Evolutionary conservation across 257 asterid species (phyloP).

Genomic region (Solanum neorickii): DNA sequence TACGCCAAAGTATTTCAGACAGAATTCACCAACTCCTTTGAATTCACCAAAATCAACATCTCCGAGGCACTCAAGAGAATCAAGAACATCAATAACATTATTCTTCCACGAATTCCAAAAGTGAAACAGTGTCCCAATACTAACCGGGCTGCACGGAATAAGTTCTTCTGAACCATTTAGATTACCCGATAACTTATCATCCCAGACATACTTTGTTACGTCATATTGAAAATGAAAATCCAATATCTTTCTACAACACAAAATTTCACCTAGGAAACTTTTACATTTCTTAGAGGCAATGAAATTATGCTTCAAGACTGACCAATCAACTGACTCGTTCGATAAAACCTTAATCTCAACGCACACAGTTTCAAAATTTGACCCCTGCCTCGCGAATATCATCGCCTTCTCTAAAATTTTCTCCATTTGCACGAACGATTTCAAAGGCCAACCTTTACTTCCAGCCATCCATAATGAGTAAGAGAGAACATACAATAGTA

Average conservation of each 20-base stretch:
- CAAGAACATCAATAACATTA: conserved; percentile 7
- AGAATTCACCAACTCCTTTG: conserved; percentile 13
- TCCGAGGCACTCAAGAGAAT: conserved; percentile 20
- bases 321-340: conserved; percentile 10
- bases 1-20: conserved; percentile 45
- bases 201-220: conserved; percentile 19
- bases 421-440: conserved; percentile 19
- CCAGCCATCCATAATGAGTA: conserved; percentile 34
- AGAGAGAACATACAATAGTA: conserved; percentile 21
- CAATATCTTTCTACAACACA: conserved; percentile 28
- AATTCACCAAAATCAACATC: background rate
- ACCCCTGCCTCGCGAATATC: conserved; percentile 14
- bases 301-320: conserved; percentile 17
- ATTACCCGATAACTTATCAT: conserved; percentile 5
- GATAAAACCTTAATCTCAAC: conserved; percentile 18
- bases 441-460: conserved; percentile 43
- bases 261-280: conserved; percentile 13
- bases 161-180: conserved; percentile 2
- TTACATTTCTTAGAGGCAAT: conserved; percentile 1
- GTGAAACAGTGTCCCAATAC: conserved; percentile 25
- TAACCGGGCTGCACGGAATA: conserved; percentile 15
- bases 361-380: conserved; percentile 13
- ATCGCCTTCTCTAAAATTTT: conserved; percentile 22
- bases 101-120: conserved; percentile 35
- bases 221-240: conserved; percentile 27